Conservation (phyloP, 78 protist genomes). For the Dictyostelium firmibasis region DNA sequence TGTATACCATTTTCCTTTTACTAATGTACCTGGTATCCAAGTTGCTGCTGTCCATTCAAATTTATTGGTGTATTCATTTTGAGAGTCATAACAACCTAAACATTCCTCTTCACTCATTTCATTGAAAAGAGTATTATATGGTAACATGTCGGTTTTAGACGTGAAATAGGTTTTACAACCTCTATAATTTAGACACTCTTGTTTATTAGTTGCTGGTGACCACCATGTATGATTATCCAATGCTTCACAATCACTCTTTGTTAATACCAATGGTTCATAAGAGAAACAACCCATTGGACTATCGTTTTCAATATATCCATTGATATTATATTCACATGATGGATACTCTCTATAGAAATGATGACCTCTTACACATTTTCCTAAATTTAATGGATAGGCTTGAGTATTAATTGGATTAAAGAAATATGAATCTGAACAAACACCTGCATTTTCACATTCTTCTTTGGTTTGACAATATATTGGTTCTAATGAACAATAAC, state of each 20-base stretch:
- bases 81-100: background rate
- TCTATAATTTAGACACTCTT: background rate
- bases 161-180: background rate
- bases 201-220: background rate
- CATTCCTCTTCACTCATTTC: background rate
- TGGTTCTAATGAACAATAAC: background rate
- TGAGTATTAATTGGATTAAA: background rate
- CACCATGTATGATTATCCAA: background rate
- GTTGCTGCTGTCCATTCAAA: background rate
- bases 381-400: background rate
- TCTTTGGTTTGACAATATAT: background rate
- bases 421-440: slow-evolving; percentile 2
- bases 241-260: background rate
- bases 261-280: background rate
- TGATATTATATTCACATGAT: background rate
- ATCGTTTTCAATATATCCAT: background rate
- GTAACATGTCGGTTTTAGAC: background rate
- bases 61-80: slow-evolving; percentile 5
- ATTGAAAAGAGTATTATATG: background rate
- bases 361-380: background rate
- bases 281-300: slow-evolving; percentile 7
- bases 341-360: background rate
- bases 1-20: background rate
- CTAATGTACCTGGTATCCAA: background rate
- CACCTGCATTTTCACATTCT: slow-evolving; percentile 17